phyloP scores from a whole-genome alignment of 2,329 filamentous ascomycete species.

The Byssoonygena ceratinophila region DNA sequence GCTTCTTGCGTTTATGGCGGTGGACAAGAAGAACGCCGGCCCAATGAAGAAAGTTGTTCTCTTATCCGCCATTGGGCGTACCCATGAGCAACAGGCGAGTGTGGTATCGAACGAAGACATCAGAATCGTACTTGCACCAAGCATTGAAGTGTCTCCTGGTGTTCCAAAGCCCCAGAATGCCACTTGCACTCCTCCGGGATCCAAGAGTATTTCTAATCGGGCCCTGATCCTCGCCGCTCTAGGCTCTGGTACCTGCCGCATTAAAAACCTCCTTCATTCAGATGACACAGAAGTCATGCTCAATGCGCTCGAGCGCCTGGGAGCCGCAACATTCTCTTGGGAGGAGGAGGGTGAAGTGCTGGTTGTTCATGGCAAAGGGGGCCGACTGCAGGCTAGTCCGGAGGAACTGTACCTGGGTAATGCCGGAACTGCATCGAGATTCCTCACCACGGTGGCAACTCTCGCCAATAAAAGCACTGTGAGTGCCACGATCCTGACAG shows the following conservation, averaged over 20 bases:
- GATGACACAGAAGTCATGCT: conserved; percentile 98
- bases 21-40: conserved; percentile 98
- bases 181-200: conserved; percentile 79
- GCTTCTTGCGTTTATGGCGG: conserved; percentile 82
- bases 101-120: conserved; percentile 81
- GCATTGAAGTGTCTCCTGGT: conserved; percentile 62
- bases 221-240: conserved; percentile 89
- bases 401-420: conserved; percentile 86
- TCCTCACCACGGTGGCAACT: conserved; percentile 82
- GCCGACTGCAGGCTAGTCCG: conserved; percentile 62
- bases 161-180: conserved; percentile 56
- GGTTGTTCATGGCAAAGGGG: conserved; percentile 83
- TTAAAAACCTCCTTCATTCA: conserved; percentile 88
- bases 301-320: conserved; percentile 72
- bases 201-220: conserved; percentile 95
- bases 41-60: conserved; percentile 92
- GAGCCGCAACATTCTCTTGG: conserved; percentile 84
- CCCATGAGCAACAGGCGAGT: conserved; percentile 76
- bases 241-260: conserved; percentile 70
- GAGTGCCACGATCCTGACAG: conserved; percentile 69
- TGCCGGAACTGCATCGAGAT: conserved; percentile 88
- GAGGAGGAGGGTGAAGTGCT: conserved; percentile 88
- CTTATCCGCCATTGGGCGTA: conserved; percentile 78
- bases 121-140: conserved; percentile 68
- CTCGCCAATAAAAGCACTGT: conserved; percentile 58